Percentiles rank a stretch among this genome's conserved stretches.
These are phyloP conservation scores for Chalciporus chontae DNA, from an alignment of 768 basidiomycete genomes.

Conservation along the genomic window DNA sequence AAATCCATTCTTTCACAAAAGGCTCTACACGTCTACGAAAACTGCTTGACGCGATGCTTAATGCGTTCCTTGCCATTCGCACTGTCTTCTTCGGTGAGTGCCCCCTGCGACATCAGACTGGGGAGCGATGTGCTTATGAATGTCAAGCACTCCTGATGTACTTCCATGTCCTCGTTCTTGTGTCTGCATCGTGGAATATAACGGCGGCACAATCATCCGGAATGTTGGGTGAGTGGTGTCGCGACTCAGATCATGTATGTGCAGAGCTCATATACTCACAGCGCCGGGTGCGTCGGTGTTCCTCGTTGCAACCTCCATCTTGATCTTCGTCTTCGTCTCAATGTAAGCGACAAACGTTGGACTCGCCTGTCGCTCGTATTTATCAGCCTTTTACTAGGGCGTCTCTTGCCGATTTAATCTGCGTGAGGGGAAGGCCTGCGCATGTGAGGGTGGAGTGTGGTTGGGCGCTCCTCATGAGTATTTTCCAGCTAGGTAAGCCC, in stretches of 20 bases:
- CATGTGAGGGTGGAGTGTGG: constrained; percentile 49
- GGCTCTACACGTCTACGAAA: constrained; percentile 5
- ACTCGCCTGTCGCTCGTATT: background rate
- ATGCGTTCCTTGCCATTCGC: constrained; percentile 54
- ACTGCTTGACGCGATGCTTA: constrained; percentile 35
- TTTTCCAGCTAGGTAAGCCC: constrained; percentile 50
- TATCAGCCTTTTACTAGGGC: constrained; percentile 18
- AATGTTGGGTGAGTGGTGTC: constrained; percentile 33
- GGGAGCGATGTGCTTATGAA: constrained; percentile 1
- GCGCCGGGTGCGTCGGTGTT: constrained; percentile 48
- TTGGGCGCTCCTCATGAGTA: constrained; percentile 50
- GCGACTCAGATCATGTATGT: background rate
- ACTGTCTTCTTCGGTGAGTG: constrained; percentile 55
- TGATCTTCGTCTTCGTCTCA: constrained; percentile 28
- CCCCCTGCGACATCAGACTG: background rate
- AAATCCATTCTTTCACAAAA: constrained; percentile 13
- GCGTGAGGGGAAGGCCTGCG: constrained; percentile 36
- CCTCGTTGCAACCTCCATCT: constrained; percentile 45
- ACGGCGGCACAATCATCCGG: constrained; percentile 34
- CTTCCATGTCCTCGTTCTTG: constrained; percentile 48
- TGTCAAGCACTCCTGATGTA: constrained; percentile 40
- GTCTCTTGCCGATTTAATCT: constrained; percentile 34
- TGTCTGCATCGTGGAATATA: constrained; percentile 60
- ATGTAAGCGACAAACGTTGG: constrained; percentile 23
- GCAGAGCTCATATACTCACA: constrained; percentile 15